Evolutionary conservation across 305 asterid genomes (phyloP).

Genomic region (Ajuga reptans): DNA sequence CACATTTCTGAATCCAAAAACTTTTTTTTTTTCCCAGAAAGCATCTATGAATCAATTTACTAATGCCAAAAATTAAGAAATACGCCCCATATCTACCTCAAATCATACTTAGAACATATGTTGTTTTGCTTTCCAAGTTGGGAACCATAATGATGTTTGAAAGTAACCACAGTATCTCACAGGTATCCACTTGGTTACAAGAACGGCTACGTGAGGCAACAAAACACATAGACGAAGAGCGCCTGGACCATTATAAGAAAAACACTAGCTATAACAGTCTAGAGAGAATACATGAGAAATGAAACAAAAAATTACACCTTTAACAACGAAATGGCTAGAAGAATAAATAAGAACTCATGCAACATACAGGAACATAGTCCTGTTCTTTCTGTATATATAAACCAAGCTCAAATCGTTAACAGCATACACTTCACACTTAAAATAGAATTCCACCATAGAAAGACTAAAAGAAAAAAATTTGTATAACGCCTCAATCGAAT

Average conservation of each 20-base stretch:
- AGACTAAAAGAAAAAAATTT: no score
- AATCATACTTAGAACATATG: background rate
- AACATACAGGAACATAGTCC: no score
- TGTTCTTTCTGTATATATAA: background rate
- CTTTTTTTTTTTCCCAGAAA: background rate
- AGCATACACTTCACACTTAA: background rate
- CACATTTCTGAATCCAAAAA: background rate
- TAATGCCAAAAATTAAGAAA: background rate
- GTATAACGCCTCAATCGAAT: background rate
- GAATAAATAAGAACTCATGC: background rate
- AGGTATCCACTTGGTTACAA: background rate
- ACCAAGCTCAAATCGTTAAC: background rate
- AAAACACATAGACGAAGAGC: no score
- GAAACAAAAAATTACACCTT: background rate
- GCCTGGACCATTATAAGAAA: no score
- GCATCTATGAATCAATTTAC: background rate
- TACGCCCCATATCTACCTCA: conserved; percentile 9
- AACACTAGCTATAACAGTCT: no score
- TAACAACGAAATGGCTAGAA: background rate
- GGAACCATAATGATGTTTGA: background rate
- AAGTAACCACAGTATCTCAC: background rate
- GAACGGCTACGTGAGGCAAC: background rate
- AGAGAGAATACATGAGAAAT: background rate
- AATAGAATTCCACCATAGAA: no score
- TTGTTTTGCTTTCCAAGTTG: background rate